A percentile compares a stretch with the other conserved stretches of the same genome.
phyloP scores from a whole-genome alignment of 2,329 filamentous ascomycete species.

The Stenocarpella maydis region DNA sequence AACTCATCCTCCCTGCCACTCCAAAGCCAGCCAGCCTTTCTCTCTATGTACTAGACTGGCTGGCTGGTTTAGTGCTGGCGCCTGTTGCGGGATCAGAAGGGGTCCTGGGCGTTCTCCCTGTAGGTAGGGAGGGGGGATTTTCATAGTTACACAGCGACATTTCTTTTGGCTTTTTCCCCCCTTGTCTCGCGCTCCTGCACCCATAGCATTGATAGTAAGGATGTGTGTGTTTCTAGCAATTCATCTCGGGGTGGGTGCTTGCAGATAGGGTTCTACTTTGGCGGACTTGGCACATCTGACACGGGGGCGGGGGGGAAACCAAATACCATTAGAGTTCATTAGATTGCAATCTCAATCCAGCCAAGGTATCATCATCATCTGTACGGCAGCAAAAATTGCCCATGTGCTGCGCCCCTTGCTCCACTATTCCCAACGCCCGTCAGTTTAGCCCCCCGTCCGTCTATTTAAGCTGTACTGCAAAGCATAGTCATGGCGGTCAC shows the following conservation, averaged over 20 bases:
- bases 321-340: slow-evolving; percentile 15
- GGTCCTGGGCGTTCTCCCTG: neutral
- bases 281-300: neutral
- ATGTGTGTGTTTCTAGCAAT: neutral
- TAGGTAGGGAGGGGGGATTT: neutral
- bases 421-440: neutral
- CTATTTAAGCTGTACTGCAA: neutral
- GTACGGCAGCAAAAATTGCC: neutral
- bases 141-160: neutral
- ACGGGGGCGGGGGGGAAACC: neutral
- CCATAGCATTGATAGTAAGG: neutral
- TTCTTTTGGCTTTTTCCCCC: neutral
- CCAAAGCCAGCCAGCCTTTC: no score
- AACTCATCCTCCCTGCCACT: neutral
- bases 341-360: neutral
- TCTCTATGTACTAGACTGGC: no score
- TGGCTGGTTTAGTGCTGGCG: neutral
- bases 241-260: neutral
- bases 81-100: neutral
- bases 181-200: neutral
- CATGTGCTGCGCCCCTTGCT: neutral
- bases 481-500: neutral
- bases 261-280: neutral
- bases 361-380: slow-evolving; percentile 18
- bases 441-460: neutral